These are phyloP conservation scores for Ganoderma resinaceum DNA, from an alignment of 1,284 basidiomycete species.

Conservation along the genomic window DNA sequence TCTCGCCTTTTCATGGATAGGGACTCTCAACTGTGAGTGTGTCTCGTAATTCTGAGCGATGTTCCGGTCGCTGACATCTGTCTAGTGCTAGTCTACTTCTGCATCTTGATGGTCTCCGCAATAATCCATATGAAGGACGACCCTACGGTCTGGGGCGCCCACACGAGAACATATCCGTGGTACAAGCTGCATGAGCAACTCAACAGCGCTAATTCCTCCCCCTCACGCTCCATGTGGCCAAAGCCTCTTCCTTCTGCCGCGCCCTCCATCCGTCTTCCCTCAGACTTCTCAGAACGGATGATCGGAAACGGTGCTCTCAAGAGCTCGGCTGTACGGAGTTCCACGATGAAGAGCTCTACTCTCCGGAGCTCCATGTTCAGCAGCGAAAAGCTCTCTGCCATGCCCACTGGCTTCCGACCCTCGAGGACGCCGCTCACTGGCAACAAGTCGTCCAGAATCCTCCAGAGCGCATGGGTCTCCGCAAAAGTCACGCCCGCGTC, in stretches of 20 bases:
- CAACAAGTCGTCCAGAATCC: conserved; percentile 30
- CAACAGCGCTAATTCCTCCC: conserved; percentile 34
- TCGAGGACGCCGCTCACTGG: conserved; percentile 22
- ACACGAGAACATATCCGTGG: conserved; percentile 55
- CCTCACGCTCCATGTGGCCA: conserved; percentile 31
- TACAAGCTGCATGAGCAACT: conserved; percentile 34
- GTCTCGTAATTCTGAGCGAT: background rate
- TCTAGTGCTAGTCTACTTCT: conserved; percentile 54
- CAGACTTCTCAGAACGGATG: conserved; percentile 32
- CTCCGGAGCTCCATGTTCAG: conserved; percentile 21
- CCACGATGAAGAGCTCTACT: conserved; percentile 19
- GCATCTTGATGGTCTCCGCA: conserved; percentile 44
- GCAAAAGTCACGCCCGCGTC: conserved; percentile 31
- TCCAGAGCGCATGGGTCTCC: conserved; percentile 31
- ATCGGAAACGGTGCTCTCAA: conserved; percentile 18
- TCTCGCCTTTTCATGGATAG: conserved; percentile 71
- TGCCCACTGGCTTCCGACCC: conserved; percentile 18
- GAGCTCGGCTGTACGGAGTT: conserved; percentile 17
- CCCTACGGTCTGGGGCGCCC: conserved; percentile 58
- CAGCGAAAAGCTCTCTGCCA: conserved; percentile 19
- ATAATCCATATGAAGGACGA: conserved; percentile 49
- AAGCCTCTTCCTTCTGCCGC: conserved; percentile 29
- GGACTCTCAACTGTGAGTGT: conserved; percentile 58
- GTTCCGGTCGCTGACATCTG: conserved; percentile 4
- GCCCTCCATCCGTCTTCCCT: conserved; percentile 25